phyloP scores from a whole-genome alignment of 805 yeast genomes.

The Pichia scutulata region DNA sequence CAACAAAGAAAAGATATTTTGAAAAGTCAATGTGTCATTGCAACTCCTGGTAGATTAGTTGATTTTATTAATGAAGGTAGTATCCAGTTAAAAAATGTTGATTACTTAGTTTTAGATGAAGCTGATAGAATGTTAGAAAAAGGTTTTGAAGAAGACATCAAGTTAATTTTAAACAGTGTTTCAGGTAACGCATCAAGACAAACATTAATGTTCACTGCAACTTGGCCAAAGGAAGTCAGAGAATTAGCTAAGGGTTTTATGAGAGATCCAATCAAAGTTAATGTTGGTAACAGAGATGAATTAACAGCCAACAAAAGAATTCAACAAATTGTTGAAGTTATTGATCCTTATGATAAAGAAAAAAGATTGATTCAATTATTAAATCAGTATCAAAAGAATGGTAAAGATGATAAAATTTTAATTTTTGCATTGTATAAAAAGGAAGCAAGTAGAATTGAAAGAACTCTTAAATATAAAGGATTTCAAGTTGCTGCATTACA shows the following conservation, averaged over 20 bases:
- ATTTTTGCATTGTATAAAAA: constrained; percentile 94
- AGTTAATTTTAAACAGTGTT: constrained; percentile 56
- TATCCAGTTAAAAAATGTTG: constrained; percentile 56
- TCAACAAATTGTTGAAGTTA: constrained; percentile 86
- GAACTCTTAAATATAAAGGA: constrained; percentile 61
- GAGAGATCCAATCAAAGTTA: constrained; percentile 79
- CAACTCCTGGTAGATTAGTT: constrained; percentile 95
- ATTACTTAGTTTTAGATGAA: constrained; percentile 86
- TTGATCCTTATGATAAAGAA: constrained; percentile 78
- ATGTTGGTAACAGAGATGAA: constrained; percentile 93
- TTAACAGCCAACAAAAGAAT: constrained; percentile 91
- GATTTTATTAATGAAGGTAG: constrained; percentile 89
- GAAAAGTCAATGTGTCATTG: constrained; percentile 74
- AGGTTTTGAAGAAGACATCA: constrained; percentile 96
- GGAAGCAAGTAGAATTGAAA: constrained; percentile 90
- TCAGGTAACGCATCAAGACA: constrained; percentile 51
- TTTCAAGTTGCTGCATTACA: constrained; percentile 88
- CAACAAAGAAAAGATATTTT: constrained; percentile 71
- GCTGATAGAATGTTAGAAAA: constrained; percentile 98
- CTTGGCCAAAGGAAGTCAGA: constrained; percentile 99
- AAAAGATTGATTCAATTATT: constrained; percentile 63
- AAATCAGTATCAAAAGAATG: constrained; percentile 57
- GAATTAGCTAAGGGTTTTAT: constrained; percentile 82
- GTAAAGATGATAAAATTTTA: constrained; percentile 70
- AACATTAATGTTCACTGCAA: constrained; percentile 98